Evolutionary conservation across 768 basidiomycete species (phyloP), one percentile per base, ranked within the genome.

Genomic region (Tylopilus vinaceipallidus): DNA sequence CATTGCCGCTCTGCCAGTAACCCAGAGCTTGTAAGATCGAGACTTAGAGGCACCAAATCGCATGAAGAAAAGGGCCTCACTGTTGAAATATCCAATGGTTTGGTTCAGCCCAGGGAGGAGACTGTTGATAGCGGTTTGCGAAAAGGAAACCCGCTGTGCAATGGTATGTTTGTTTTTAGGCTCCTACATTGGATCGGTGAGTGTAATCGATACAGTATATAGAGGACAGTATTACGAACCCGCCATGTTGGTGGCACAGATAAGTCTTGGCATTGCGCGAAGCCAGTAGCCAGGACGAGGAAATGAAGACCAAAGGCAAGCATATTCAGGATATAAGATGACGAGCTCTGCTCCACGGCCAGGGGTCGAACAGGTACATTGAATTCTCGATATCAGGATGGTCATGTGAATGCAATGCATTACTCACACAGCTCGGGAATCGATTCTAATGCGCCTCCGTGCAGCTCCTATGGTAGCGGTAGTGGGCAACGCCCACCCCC

Each of bases 1-100:
- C 77, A 43, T 80, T 81, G 2, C 68, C 80, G 20, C 75, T 67
- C 55, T 80, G 77, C 79, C 80, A 80, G 50, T 71, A 80, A 33
- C 76, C 71, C 34, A 81, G 73, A 6, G 74, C 79, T 78, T 41
- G 7, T 34, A 38, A 27, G 36, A 26, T 39, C 17, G 22, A 17
- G 19, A 20, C 22, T 27, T 19, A 30, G 7, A 29, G 16, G 42
- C 6, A 6, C 23, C 13, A 52, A 9, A 3, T 5, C 16, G 8
- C 22, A 6, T 23, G 38, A 26, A 1, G 11, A 8, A n/a, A 29
- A 23, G 23, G 11, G 53, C n/a, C 69, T 29, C 40, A 70, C 76
- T 75, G 48, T 73, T 72, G 64, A 78, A 78, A 53, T 76, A 69
- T 2, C 65, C 77, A 34, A 54, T 74, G 7, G 57, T 62, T 6